Percentiles rank a stretch among this genome's conserved stretches.
Evolutionary conservation across 2,329 filamentous ascomycete species (phyloP).

Genomic region (Chaetomium strumarium): DNA sequence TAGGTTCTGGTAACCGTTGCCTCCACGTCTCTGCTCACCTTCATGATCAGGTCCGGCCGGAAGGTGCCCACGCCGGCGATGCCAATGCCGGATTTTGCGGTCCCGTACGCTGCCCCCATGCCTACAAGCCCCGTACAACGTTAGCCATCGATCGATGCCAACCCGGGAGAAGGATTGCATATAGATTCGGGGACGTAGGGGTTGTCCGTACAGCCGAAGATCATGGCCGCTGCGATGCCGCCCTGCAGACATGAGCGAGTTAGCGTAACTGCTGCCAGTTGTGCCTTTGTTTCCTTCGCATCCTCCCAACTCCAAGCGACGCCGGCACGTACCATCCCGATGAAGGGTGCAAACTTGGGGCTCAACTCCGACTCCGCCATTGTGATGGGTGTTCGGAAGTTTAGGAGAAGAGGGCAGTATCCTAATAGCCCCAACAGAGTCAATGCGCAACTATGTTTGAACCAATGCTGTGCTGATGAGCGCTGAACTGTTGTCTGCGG

Average conservation of each 20-base stretch:
- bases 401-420: not conserved
- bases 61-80: constrained; percentile 83
- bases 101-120: constrained; percentile 76
- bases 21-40: constrained; percentile 45
- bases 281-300: not conserved
- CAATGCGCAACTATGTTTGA: not conserved
- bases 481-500: constrained; percentile 1
- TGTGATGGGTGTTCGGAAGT: not conserved
- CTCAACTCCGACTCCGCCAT: constrained; percentile 57
- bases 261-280: constrained; percentile 12
- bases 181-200: constrained; percentile 12
- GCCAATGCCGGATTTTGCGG: constrained; percentile 81
- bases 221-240: constrained; percentile 76
- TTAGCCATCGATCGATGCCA: constrained; percentile 12
- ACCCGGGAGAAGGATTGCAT: not conserved
- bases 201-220: constrained; percentile 65
- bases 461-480: not conserved
- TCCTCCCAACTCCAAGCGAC: not conserved
- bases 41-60: constrained; percentile 84
- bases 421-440: not conserved
- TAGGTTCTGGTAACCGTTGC: not conserved
- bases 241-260: constrained; percentile 43
- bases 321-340: constrained; percentile 67
- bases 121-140: constrained; percentile 33
- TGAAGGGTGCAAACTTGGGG: constrained; percentile 80